These are phyloP conservation scores for Bacidia gigantensis DNA, from an alignment of 495 filamentous ascomycete genomes.

Conservation along the genomic window DNA sequence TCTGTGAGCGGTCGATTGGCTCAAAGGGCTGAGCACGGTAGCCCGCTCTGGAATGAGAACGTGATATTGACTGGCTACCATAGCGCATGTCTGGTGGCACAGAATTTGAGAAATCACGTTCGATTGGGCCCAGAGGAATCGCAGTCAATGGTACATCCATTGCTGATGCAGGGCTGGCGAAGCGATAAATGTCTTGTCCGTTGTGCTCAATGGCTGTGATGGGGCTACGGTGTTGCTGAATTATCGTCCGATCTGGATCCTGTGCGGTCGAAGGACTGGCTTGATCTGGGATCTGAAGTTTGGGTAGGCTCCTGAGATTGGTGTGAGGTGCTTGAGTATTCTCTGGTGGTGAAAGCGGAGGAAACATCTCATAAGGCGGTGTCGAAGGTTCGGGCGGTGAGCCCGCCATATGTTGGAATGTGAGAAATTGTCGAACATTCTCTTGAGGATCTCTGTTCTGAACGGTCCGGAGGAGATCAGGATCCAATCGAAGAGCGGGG, in stretches of 20 bases:
- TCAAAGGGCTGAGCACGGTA: slow-evolving; percentile 21
- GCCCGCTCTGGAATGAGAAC: slow-evolving; percentile 19
- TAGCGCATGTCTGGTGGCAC: slow-evolving; percentile 83
- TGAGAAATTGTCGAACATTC: slow-evolving; percentile 76
- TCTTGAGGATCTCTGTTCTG: slow-evolving; percentile 70
- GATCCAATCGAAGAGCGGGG: slow-evolving; percentile 52
- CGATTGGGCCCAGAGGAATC: slow-evolving; percentile 51
- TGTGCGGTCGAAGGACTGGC: slow-evolving; percentile 31
- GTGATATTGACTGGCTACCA: slow-evolving; percentile 18
- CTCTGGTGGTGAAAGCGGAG: slow-evolving; percentile 27
- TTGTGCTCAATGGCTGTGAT: slow-evolving; percentile 15
- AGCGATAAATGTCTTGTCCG: slow-evolving; percentile 44
- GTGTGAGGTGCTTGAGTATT: slow-evolving; percentile 27
- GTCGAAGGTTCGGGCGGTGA: slow-evolving; percentile 29
- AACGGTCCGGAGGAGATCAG: slow-evolving; percentile 53
- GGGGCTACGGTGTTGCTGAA: slow-evolving; percentile 16
- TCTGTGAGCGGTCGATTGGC: slow-evolving; percentile 16
- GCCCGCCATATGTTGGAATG: slow-evolving; percentile 51
- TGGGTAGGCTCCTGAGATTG: slow-evolving; percentile 42
- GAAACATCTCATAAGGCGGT: slow-evolving; percentile 36
- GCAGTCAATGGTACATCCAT: slow-evolving; percentile 80
- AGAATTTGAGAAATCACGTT: slow-evolving; percentile 65
- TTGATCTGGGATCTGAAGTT: slow-evolving; percentile 39
- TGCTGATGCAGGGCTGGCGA: slow-evolving; percentile 72
- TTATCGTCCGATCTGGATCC: slow-evolving; percentile 27